Conservation (phyloP, 306 rosid genomes). For the Prunus campanulata region DNA sequence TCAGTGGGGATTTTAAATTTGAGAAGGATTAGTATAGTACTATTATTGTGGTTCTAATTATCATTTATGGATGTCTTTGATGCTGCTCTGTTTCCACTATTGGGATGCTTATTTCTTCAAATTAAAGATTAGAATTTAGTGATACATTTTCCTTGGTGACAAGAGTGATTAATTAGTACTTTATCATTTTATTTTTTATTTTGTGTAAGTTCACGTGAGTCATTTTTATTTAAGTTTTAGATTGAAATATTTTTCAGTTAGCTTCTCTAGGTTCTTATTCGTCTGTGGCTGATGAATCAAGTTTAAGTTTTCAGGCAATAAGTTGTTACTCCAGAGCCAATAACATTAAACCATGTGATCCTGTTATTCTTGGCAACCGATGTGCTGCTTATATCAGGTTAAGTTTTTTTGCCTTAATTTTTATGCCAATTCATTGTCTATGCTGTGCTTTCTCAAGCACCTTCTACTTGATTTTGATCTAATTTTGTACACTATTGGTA, state of each 20-base stretch:
- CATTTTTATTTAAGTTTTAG: not conserved
- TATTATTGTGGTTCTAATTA: not conserved
- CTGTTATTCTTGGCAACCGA: slow-evolving; percentile 75
- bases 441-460: not conserved
- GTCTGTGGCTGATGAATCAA: slow-evolving; percentile 20
- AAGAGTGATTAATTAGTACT: not conserved
- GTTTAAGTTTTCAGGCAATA: slow-evolving; percentile 66
- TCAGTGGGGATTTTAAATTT: not conserved
- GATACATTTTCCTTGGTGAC: not conserved
- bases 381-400: slow-evolving; percentile 87
- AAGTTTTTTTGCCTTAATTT: not conserved
- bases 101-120: not conserved
- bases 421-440: not conserved
- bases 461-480: slow-evolving; percentile 11
- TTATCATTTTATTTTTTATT: not conserved
- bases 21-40: not conserved
- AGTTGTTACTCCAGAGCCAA: slow-evolving; percentile 77
- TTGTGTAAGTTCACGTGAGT: not conserved
- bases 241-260: not conserved
- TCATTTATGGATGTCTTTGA: not conserved
- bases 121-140: not conserved
- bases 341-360: slow-evolving; percentile 73
- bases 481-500: slow-evolving; percentile 23
- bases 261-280: not conserved
- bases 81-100: not conserved